Conservation (phyloP, 139 green algal genomes). For the Chlamydomonas incerta region DNA sequence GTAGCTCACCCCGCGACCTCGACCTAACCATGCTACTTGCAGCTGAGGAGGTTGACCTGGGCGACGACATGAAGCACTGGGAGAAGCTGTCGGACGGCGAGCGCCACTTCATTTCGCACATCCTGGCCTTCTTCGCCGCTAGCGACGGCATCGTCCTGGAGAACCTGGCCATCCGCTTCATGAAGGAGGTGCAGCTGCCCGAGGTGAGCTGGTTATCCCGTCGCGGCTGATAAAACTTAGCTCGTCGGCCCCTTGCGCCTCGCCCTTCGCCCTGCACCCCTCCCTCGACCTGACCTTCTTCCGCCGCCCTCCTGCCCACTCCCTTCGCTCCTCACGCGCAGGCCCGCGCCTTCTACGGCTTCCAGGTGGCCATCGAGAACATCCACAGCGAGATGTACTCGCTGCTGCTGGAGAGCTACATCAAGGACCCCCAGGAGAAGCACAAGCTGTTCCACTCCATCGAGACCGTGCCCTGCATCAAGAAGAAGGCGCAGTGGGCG, state of each 20-base stretch:
- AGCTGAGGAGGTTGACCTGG: constrained; percentile 88
- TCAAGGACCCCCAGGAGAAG: constrained; percentile 85
- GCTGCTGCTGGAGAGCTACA: constrained; percentile 96
- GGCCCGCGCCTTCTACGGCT: constrained; percentile 58
- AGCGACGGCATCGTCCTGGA: constrained; percentile 98
- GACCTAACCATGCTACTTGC: neutral
- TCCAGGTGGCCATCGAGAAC: constrained; percentile 99
- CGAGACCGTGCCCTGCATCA: constrained; percentile 89
- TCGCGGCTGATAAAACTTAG: no score
- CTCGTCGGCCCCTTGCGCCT: constrained; percentile 99
- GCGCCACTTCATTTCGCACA: constrained; percentile 94
- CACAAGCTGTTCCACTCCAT: constrained; percentile 91
- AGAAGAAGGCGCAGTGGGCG: constrained; percentile 96
- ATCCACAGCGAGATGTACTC: constrained; percentile 99
- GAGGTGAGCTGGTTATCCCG: constrained; percentile 89
- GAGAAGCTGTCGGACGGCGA: constrained; percentile 90
- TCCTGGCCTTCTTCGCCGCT: constrained; percentile 98
- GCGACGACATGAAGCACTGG: constrained; percentile 93
- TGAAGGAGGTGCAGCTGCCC: constrained; percentile 82
- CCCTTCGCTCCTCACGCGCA: neutral
- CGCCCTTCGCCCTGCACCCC: no score
- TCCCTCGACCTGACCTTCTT: no score
- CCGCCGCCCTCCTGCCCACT: no score
- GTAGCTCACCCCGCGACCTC: neutral
- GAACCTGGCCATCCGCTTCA: constrained; percentile 95